Base-by-base conservation (phyloP, 1,284 basidiomycete species). In the Malassezia cuniculi region DNA sequence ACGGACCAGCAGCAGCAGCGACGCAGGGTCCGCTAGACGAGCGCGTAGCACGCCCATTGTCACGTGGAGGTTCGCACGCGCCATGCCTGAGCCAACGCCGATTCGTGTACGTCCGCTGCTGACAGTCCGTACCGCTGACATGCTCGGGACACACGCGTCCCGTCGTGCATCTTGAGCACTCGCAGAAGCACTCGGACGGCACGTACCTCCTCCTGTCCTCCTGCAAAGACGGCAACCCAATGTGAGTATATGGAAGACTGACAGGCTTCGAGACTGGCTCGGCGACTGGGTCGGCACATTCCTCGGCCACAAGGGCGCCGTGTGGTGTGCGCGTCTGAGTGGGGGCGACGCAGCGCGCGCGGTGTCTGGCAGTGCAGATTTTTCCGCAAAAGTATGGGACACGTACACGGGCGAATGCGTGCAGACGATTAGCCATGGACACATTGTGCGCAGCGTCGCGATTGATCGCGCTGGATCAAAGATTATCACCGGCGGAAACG, bases 211-310 rank as follows among this genome's bases (percentile, higher is more conserved):
- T 66, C 4, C 49, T 66, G n/a, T 60, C 57, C 2, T 56, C 53
- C 19, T 66, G 63, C 55, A 66, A 66, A 31, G 63, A 66, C 26
- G 60, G 63, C 27, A 66, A 65, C 34, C 63, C 63, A 1, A 66
- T 66, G 63, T 46, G 27, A 16, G 48, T 48, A 6, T 11, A 2
- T 27, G 14, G 5, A 6, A 2, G 2, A 5, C 18, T 29, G 14
- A 10, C 36, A 34, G 22, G 38, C 52, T 57, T 26, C 36, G 52
- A 7, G 52, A 59, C 45, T 69, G 66, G 68, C 47, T 85, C 35
- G 90, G 90, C 19, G 90, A 97, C 69, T 97, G 90, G 90, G 82
- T 94, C 58, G 90, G 90, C 16, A 95, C 90, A 5, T 97, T 99
- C 69, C 74, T 94, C 12, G 73, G 89, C 3, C 90, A 99, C 73